These are phyloP conservation scores for Panaeolus cyanescens DNA, from an alignment of 768 basidiomycete genomes.

Conservation along the genomic window DNA sequence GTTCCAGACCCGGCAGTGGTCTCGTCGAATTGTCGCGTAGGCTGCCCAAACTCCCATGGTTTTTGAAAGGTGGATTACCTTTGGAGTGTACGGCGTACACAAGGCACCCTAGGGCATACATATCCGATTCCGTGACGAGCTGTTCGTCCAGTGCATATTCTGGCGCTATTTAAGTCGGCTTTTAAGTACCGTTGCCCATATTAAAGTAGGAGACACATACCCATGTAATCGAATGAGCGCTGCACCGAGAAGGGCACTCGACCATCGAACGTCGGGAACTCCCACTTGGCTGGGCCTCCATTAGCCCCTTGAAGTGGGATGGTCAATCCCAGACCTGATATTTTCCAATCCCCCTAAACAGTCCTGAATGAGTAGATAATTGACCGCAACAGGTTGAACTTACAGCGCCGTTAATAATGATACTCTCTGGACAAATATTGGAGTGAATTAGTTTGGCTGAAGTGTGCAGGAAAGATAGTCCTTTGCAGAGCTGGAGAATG, in stretches of 20 bases:
- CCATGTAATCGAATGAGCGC: constrained; percentile 93
- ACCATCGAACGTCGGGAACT: constrained; percentile 87
- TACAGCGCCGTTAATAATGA: constrained; percentile 89
- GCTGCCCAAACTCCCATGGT: constrained; percentile 71
- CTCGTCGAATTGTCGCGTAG: constrained; percentile 72
- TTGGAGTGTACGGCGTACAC: constrained; percentile 92
- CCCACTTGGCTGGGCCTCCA: constrained; percentile 81
- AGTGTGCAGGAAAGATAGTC: constrained; percentile 86
- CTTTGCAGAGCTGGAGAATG: constrained; percentile 89
- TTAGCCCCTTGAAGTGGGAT: constrained; percentile 71
- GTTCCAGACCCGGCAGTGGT: constrained; percentile 60
- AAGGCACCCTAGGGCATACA: constrained; percentile 90
- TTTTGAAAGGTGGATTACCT: constrained; percentile 85
- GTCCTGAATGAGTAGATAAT: not conserved
- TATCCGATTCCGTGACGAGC: constrained; percentile 84
- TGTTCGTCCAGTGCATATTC: constrained; percentile 94
- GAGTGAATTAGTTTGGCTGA: constrained; percentile 92
- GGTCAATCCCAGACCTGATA: constrained; percentile 86
- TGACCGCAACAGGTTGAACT: constrained; percentile 22
- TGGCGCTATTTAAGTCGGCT: constrained; percentile 60
- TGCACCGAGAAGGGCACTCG: constrained; percentile 81
- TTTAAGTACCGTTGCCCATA: not conserved
- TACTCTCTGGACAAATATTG: constrained; percentile 83
- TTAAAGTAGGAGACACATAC: constrained; percentile 38
- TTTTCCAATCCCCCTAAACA: constrained; percentile 94